Evolutionary conservation across 2,329 filamentous ascomycete genomes (phyloP), one percentile per base, ranked within the genome.

Genomic region (Neonectria punicea): DNA sequence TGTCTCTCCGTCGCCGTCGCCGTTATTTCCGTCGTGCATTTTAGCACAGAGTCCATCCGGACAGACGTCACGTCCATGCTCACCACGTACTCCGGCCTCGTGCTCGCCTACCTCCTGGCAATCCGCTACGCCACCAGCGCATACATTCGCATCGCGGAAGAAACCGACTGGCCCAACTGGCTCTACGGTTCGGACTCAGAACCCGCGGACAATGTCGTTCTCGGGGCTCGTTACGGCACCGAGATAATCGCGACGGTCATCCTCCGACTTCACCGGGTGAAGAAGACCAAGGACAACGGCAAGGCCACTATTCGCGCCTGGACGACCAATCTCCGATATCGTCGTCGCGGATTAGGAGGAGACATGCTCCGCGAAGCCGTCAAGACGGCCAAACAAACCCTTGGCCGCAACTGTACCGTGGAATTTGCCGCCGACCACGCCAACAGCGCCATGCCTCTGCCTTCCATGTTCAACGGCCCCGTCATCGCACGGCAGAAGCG

Each of bases 361-460:
- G 91, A 89, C 50, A 79, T 97, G 77, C 80, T 97, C 51, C 88
- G 91, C 70, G 90, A 92, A 72, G 92, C 91, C 2, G 87, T 94
- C 7, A 83, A 84, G 67, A 76, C 90, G 53, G 89, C 90, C 58
- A 85, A 87, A 69, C 86, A 87, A 77, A 85, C 84, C 69, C 88
- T 89, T 53, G 91, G 92, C 28, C 84, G 85, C 51, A 86, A 84
- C 8, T 86, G 85, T 4, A 81, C 85, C 53, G 82, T 94, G 59
- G 86, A 88, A 13, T 96, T 97, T 77, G 91, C 90, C 4, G 79
- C 83, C n/a, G 87, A 91, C 63, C 93, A 97, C 83, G 93, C 92
- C 53, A 93, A 94, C 83, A 87, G 88, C 67, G 78, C 78, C 32
- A 83, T 86, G 70, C 79, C 91, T 13, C 76, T 93, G 46, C 86